Evolutionary conservation across 495 filamentous ascomycete genomes (phyloP).

Genomic region (Aspergillus asperescens): DNA sequence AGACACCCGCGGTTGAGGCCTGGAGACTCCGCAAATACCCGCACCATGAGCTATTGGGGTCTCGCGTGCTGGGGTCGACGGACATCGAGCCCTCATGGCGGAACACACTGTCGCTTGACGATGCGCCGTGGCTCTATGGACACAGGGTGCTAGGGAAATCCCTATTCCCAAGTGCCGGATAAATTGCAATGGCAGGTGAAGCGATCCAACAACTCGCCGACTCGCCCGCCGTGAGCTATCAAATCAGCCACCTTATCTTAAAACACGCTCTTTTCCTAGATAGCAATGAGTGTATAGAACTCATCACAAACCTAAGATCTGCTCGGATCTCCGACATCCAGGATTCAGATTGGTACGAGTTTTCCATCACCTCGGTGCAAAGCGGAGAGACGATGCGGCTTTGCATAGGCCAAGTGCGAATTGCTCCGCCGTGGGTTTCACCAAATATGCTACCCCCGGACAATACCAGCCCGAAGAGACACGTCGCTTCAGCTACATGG

Average conservation of each 20-base stretch:
- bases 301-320: slow-evolving; percentile 37
- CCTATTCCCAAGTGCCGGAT: slow-evolving; percentile 45
- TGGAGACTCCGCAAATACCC: slow-evolving; percentile 40
- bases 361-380: slow-evolving; percentile 27
- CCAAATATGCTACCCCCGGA: not conserved
- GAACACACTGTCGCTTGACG: slow-evolving; percentile 30
- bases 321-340: slow-evolving; percentile 27
- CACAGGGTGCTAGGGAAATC: slow-evolving; percentile 37
- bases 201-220: slow-evolving; percentile 26
- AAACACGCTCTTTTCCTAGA: not conserved
- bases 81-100: slow-evolving; percentile 38
- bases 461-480: not conserved
- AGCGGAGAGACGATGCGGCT: not conserved
- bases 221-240: not conserved
- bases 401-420: not conserved
- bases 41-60: slow-evolving; percentile 43
- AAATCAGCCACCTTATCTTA: not conserved
- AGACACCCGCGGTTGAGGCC: slow-evolving; percentile 35
- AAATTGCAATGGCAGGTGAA: slow-evolving; percentile 45
- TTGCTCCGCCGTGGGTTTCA: not conserved
- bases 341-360: slow-evolving; percentile 41
- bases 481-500: slow-evolving; percentile 21
- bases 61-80: slow-evolving; percentile 28
- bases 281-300: slow-evolving; percentile 21
- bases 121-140: slow-evolving; percentile 47